Percentiles rank a stretch among this genome's conserved stretches.
phyloP scores from a whole-genome alignment of 768 basidiomycete species.

The Russula abietina region DNA sequence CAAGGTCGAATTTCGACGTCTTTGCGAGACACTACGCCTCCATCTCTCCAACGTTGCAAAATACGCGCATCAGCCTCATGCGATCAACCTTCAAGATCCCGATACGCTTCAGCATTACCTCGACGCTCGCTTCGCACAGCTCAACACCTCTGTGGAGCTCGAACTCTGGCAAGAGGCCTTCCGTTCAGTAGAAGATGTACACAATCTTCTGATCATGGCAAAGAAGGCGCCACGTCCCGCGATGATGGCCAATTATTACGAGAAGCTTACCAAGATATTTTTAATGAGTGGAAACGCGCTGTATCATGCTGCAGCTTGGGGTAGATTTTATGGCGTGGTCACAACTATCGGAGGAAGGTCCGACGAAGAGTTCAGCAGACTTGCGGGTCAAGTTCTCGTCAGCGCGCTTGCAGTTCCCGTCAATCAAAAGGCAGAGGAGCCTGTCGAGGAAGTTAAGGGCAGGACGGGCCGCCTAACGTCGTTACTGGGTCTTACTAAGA shows the following conservation, averaged over 20 bases:
- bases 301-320: constrained; percentile 96
- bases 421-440: constrained; percentile 48
- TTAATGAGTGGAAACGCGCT: constrained; percentile 90
- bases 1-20: constrained; percentile 93
- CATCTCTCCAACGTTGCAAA: constrained; percentile 93
- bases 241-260: constrained; percentile 99
- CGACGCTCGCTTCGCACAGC: constrained; percentile 93
- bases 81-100: constrained; percentile 92
- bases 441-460: constrained; percentile 48
- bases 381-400: constrained; percentile 88
- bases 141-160: constrained; percentile 94
- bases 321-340: constrained; percentile 70
- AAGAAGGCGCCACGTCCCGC: constrained; percentile 88
- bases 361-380: constrained; percentile 69
- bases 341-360: constrained; percentile 66
- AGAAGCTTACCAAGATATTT: constrained; percentile 95
- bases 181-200: constrained; percentile 96
- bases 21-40: constrained; percentile 93
- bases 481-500: constrained; percentile 73
- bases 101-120: constrained; percentile 94
- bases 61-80: constrained; percentile 88
- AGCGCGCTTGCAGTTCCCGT: constrained; percentile 92
- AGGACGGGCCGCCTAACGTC: constrained; percentile 77
- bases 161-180: constrained; percentile 99
- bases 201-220: constrained; percentile 88